A percentile compares a stretch with the other conserved stretches of the same genome.
These are phyloP conservation scores for Coemansia sp. DNA, from an alignment of 192 early-diverging fungal species.

Conservation along the genomic window DNA sequence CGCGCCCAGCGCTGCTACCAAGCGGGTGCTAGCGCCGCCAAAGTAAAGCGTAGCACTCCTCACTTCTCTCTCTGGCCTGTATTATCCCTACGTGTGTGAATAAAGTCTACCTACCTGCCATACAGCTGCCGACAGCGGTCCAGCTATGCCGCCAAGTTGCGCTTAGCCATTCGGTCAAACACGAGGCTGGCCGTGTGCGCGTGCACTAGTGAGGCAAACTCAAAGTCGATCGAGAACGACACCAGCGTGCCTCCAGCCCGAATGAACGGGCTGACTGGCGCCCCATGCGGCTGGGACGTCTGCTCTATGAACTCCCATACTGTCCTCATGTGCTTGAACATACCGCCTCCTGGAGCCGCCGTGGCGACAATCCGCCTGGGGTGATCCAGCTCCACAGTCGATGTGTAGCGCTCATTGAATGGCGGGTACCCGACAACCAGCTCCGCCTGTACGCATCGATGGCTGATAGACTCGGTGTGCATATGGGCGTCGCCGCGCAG, in stretches of 20 bases:
- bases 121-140: conserved; percentile 36
- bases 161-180: conserved; percentile 74
- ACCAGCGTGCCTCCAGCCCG: conserved; percentile 37
- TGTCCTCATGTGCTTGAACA: conserved; percentile 44
- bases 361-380: conserved; percentile 64
- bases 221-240: conserved; percentile 77
- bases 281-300: not conserved
- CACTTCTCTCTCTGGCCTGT: not conserved
- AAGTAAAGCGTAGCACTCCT: not conserved
- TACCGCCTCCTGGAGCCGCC: conserved; percentile 36
- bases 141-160: conserved; percentile 39
- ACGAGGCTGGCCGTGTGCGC: conserved; percentile 79
- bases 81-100: not conserved
- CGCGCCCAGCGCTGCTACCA: not conserved
- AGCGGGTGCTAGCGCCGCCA: not conserved
- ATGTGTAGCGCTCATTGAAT: conserved; percentile 79
- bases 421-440: conserved; percentile 80
- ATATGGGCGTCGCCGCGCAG: conserved; percentile 11
- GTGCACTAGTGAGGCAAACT: conserved; percentile 81
- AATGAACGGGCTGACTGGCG: conserved; percentile 9
- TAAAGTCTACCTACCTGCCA: conserved; percentile 12
- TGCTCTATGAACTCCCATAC: conserved; percentile 39
- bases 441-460: conserved; percentile 63
- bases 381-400: conserved; percentile 69
- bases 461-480: not conserved